Evolutionary conservation across 106 monocot genomes (phyloP).

Genomic region (Dioscorea zingiberensis): DNA sequence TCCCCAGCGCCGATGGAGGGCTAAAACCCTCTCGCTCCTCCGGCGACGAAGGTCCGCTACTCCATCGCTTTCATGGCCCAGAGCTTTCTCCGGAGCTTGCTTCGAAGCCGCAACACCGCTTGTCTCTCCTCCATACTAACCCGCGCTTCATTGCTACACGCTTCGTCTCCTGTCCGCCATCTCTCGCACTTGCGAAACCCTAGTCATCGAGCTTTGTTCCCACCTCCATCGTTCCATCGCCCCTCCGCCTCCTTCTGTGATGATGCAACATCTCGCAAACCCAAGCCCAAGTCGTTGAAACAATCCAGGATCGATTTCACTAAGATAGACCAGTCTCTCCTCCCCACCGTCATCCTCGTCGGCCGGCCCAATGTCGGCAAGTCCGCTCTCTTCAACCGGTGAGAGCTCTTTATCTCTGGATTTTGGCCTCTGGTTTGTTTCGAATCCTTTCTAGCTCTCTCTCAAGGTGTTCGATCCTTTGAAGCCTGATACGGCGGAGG

Average conservation of each 20-base stretch:
- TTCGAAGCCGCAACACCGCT: background rate
- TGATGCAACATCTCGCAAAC: background rate
- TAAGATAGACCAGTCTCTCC: constrained; percentile 50
- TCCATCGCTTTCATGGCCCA: too few relatives aligned
- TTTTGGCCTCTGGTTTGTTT: background rate
- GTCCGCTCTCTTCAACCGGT: constrained; percentile 98
- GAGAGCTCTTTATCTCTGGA: background rate
- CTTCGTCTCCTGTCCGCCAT: background rate
- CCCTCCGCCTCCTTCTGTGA: background rate
- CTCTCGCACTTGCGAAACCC: background rate
- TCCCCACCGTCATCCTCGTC: constrained; percentile 87
- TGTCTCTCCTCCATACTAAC: background rate
- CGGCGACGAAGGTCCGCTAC: too few relatives aligned
- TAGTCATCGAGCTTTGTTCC: background rate
- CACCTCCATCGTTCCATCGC: background rate
- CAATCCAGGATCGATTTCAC: constrained; percentile 62
- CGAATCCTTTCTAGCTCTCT: background rate
- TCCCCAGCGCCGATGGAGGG: too few relatives aligned
- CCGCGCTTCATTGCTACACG: background rate
- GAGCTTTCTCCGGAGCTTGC: too few relatives aligned
- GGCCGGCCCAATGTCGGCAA: constrained; percentile 98
- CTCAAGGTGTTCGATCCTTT: background rate
- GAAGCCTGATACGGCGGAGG: constrained; percentile 81
- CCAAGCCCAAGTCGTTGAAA: background rate
- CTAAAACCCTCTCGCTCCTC: too few relatives aligned